phyloP scores from a whole-genome alignment of 176 grass and related monocot species.

The Triticum aestivum region DNA sequence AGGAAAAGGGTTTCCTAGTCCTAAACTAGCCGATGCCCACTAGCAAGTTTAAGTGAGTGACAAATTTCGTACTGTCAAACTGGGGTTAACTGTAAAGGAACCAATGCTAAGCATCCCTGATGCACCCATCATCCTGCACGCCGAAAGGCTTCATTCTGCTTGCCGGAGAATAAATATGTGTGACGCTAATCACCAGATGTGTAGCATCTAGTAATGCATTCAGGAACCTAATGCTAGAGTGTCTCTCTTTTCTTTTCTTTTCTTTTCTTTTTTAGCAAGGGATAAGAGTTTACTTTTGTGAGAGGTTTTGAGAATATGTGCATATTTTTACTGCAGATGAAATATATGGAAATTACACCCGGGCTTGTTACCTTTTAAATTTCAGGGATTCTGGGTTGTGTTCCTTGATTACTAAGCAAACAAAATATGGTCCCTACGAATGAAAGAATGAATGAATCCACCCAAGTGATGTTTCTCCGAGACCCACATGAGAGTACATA shows the following conservation, averaged over 20 bases:
- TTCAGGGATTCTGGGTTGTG: background rate
- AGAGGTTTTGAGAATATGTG: background rate
- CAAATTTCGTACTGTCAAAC: slow-evolving; percentile 15
- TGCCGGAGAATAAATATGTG: background rate
- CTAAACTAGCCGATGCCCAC: background rate
- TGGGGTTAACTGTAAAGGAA: background rate
- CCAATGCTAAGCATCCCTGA: background rate
- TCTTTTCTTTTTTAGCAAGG: no score
- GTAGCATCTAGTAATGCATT: slow-evolving; percentile 17
- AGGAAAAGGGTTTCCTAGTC: background rate
- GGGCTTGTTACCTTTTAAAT: background rate
- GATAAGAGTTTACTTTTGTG: background rate
- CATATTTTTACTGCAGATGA: no score
- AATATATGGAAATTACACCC: no score
- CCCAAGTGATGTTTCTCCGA: background rate
- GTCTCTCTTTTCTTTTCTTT: background rate
- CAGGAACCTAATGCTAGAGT: background rate
- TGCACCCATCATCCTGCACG: background rate
- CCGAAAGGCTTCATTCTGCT: slow-evolving; percentile 23
- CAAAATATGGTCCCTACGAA: background rate
- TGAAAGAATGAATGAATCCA: background rate
- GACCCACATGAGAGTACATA: background rate
- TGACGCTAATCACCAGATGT: background rate
- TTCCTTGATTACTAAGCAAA: background rate
- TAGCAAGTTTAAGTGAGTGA: background rate